phyloP scores from a whole-genome alignment of 2,329 filamentous ascomycete genomes.

The Rugonectria rugulosa region DNA sequence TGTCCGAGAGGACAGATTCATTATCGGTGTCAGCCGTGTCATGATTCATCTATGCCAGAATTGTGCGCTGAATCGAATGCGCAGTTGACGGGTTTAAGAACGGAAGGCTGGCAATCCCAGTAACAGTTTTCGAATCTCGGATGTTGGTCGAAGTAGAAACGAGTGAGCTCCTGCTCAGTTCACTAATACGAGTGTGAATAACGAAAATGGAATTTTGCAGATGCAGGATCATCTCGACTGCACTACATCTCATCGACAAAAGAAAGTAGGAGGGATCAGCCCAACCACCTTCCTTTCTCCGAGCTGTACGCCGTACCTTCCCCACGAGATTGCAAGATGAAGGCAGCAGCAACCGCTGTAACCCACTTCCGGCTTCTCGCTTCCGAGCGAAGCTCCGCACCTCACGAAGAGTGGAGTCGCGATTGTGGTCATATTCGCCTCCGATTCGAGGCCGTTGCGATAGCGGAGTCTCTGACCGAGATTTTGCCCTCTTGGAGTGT shows the following conservation, averaged over 20 bases:
- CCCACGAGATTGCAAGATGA: background rate
- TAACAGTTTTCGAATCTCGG: no score
- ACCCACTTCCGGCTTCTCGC: conserved; percentile 14
- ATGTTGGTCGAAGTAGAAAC: background rate
- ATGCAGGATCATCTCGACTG: background rate
- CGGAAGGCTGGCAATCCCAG: background rate
- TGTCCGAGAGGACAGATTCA: conserved; percentile 22
- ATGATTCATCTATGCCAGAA: conserved; percentile 32
- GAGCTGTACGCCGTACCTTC: background rate
- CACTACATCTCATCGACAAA: background rate
- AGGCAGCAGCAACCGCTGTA: background rate
- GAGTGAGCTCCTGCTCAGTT: background rate
- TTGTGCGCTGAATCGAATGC: background rate
- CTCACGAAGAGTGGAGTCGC: conserved; percentile 8
- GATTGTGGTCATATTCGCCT: conserved; percentile 2
- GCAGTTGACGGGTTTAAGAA: background rate
- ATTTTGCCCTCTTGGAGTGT: no score
- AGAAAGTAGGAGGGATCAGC: background rate
- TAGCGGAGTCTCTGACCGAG: conserved; percentile 58
- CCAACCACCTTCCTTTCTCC: no score
- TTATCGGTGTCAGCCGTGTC: conserved; percentile 23
- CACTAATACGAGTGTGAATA: background rate
- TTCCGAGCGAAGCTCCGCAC: conserved; percentile 18
- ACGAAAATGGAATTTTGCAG: background rate
- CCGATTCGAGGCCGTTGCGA: conserved; percentile 22